phyloP scores from a whole-genome alignment of 331 rosid genomes.

The Telfairia occidentalis region DNA sequence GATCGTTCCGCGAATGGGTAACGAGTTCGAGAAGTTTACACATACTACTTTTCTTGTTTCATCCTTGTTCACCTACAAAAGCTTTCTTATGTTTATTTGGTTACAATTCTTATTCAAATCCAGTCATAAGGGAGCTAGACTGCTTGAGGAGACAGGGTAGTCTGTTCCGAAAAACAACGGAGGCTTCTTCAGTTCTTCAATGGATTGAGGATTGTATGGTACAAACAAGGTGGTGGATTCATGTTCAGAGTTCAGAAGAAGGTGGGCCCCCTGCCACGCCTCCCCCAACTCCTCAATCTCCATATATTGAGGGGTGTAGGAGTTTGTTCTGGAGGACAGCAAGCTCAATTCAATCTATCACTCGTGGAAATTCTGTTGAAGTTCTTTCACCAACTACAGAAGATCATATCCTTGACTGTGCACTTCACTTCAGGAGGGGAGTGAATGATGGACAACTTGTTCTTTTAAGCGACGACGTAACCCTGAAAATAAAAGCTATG shows the following conservation, averaged over 20 bases:
- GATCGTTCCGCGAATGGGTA: slow-evolving; percentile 69
- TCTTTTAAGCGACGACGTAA: slow-evolving; percentile 52
- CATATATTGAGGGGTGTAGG: slow-evolving; percentile 19
- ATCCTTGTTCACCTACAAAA: background rate
- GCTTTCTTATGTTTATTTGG: background rate
- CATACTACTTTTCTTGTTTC: background rate
- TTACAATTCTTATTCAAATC: background rate
- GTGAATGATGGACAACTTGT: slow-evolving; percentile 37
- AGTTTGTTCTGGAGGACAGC: slow-evolving; percentile 15
- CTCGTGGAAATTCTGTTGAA: slow-evolving; percentile 20
- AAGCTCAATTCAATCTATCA: slow-evolving; percentile 14
- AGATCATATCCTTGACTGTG: slow-evolving; percentile 61
- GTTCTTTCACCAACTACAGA: slow-evolving; percentile 46
- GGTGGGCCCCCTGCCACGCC: slow-evolving; percentile 38
- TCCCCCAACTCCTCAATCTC: slow-evolving; percentile 36
- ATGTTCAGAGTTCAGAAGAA: slow-evolving; percentile 61
- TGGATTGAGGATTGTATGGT: slow-evolving; percentile 66
- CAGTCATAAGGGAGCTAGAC: slow-evolving; percentile 63
- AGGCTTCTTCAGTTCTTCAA: slow-evolving; percentile 54
- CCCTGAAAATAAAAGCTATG: slow-evolving; percentile 78
- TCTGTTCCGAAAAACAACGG: slow-evolving; percentile 43
- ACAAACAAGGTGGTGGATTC: slow-evolving; percentile 68
- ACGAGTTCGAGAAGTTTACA: slow-evolving; percentile 16
- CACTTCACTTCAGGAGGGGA: slow-evolving; percentile 39
- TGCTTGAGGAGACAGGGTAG: slow-evolving; percentile 35